Evolutionary conservation across 305 asterid species (phyloP), one percentile per base, ranked within the genome.

Genomic region (Solanum chacoense): DNA sequence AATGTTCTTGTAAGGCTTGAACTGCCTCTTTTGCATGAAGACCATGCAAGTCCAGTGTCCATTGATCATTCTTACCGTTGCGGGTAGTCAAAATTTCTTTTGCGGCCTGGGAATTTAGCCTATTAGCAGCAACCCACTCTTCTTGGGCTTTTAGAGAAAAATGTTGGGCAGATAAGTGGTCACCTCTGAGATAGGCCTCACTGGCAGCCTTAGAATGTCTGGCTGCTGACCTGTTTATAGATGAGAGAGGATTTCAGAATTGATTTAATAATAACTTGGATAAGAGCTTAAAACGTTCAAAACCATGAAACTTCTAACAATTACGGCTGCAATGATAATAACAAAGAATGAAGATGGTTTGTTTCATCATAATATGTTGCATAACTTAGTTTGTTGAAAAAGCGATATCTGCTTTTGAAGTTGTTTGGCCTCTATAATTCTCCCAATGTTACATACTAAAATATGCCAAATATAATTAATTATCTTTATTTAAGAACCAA

Each of bases 21-120:
- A 97, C 96, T 87, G 99, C 98, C 93, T 97, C 99, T 24, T 91
- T 90, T 69, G 98, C 94, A 91, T 97, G 99, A 89, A 97, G 97
- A 89, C 99, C 99, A 92, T 97, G 99, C 91, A 97, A 93, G 91
- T 97, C 99, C 92, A 97, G 83, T 87, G 95, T 94, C 98, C 98
- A 95, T 31, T 36, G 42, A 91, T 97, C 98, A 91, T 95, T 97
- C 87, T 91, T 88, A 84, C 85, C 29, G 88, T 97, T 97, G 92
- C 94, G 93, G 83, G 91, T 26, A 36, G 88, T 89, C 90, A 97
- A 88, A 86, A 97, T 97, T 88, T 94, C 96, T 90, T 87, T 93
- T 86, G 99, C 98, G 50, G 99, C 99, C 92, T 94, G 90, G 85
- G 94, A 88, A 93, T 97, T 95, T 63, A 97, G 94, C 89, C 92